A percentile compares a stretch with the other conserved stretches of the same genome.
Evolutionary conservation across 2,329 filamentous ascomycete genomes (phyloP).

Genomic region (Neofusicoccum sp.): DNA sequence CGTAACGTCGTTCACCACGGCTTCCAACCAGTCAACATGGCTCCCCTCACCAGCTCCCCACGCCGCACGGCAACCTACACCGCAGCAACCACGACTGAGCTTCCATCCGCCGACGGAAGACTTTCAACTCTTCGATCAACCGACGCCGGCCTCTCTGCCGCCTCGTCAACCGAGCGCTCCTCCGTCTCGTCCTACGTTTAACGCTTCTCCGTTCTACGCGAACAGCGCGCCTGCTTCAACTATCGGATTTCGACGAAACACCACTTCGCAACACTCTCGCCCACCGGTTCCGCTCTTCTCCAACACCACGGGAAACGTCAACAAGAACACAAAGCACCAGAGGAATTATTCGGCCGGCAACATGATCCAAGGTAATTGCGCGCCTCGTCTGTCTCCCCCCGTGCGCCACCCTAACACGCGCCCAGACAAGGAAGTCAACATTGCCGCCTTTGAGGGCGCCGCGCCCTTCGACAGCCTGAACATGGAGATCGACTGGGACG

Average conservation of each 20-base stretch:
- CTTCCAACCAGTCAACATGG: slow-evolving; percentile 73
- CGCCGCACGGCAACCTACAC: slow-evolving; percentile 52
- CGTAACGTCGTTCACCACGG: slow-evolving; percentile 78
- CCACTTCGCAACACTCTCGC: slow-evolving; percentile 52
- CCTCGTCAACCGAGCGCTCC: slow-evolving; percentile 54
- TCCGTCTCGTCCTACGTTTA: slow-evolving; percentile 59
- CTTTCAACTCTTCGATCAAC: slow-evolving; percentile 72
- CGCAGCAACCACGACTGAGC: slow-evolving; percentile 38
- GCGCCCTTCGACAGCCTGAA: slow-evolving; percentile 14
- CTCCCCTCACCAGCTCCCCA: slow-evolving; percentile 63
- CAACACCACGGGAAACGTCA: slow-evolving; percentile 53
- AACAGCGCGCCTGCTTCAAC: slow-evolving; percentile 64
- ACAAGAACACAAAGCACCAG: slow-evolving; percentile 30
- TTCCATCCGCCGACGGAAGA: slow-evolving; percentile 60
- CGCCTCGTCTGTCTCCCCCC: not conserved
- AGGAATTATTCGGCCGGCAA: slow-evolving; percentile 26
- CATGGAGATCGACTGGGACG: slow-evolving; percentile 27
- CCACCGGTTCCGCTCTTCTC: slow-evolving; percentile 73
- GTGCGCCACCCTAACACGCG: not conserved
- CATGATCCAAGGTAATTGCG: slow-evolving; percentile 34
- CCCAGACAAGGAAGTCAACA: slow-evolving; percentile 15
- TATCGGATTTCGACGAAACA: slow-evolving; percentile 55
- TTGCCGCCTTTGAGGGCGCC: slow-evolving; percentile 9
- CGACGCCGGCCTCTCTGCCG: slow-evolving; percentile 41
- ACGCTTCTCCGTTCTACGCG: slow-evolving; percentile 64